These are phyloP conservation scores for Diaporthe australafricana DNA, from an alignment of 2,329 filamentous ascomycete species.

Conservation along the genomic window DNA sequence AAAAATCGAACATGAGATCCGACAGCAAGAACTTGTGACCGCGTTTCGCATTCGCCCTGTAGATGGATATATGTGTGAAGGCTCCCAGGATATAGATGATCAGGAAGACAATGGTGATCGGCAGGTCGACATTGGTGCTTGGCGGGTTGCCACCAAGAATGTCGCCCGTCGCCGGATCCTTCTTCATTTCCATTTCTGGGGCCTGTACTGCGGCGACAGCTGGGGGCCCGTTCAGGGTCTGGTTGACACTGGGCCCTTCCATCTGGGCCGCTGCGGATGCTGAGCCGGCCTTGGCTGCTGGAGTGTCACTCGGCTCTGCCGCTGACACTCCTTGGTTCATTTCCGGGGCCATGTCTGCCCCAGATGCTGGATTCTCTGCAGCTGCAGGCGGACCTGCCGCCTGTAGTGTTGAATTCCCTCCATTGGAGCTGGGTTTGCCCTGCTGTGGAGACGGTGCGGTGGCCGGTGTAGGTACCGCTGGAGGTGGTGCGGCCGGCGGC, in stretches of 20 bases:
- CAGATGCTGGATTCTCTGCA: slow-evolving; percentile 1
- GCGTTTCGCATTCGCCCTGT: slow-evolving; percentile 45
- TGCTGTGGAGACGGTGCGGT: not conserved
- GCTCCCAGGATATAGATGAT: slow-evolving; percentile 42
- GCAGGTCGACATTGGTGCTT: slow-evolving; percentile 38
- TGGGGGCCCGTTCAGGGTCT: not conserved
- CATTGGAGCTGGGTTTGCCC: not conserved
- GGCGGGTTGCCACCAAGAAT: slow-evolving; percentile 34
- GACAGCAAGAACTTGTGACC: slow-evolving; percentile 54
- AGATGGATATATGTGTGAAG: slow-evolving; percentile 42
- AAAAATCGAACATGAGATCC: slow-evolving; percentile 51
- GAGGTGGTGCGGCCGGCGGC: not conserved
- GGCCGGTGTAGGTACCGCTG: not conserved
- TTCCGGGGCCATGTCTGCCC: not conserved
- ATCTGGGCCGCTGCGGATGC: not conserved
- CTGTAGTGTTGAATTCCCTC: not conserved
- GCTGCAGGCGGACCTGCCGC: slow-evolving; percentile 6
- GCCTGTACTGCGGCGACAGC: not conserved
- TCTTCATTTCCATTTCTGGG: not conserved
- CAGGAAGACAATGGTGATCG: slow-evolving; percentile 43
- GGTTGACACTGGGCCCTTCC: slow-evolving; percentile 3
- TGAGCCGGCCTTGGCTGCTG: not conserved
- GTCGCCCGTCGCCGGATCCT: slow-evolving; percentile 27
- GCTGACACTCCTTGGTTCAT: not conserved
- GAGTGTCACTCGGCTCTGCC: not conserved